Evolutionary conservation across 2,329 filamentous ascomycete species (phyloP).

Genomic region (Fusarium brevicatenulatum): DNA sequence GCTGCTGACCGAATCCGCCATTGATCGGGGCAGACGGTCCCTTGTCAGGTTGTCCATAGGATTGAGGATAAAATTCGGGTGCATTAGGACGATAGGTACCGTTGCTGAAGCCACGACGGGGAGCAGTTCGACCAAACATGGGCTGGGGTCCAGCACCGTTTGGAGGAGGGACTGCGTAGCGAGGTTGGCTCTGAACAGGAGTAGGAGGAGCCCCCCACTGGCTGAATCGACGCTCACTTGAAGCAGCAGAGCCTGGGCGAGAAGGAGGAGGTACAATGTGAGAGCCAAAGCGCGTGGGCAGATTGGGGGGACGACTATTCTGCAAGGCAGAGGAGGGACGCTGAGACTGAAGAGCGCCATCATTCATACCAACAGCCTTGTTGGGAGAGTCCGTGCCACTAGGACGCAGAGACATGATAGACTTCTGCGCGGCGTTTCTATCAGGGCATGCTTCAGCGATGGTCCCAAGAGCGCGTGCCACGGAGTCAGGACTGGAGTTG

Average conservation of each 20-base stretch:
- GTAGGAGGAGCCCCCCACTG: slow-evolving; percentile 42
- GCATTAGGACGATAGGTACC: slow-evolving; percentile 47
- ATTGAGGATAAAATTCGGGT: slow-evolving; percentile 48
- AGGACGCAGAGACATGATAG: slow-evolving; percentile 43
- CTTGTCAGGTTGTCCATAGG: slow-evolving; percentile 38
- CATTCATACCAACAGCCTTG: slow-evolving; percentile 31
- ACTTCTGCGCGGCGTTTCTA: slow-evolving; percentile 42
- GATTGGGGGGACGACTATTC: slow-evolving; percentile 24
- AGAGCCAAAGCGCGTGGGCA: slow-evolving; percentile 48
- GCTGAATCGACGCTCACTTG: slow-evolving; percentile 40
- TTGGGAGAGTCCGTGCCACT: slow-evolving; percentile 18
- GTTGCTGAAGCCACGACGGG: slow-evolving; percentile 47
- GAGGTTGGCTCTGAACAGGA: slow-evolving; percentile 30
- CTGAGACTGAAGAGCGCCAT: slow-evolving; percentile 21
- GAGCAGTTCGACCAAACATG: slow-evolving; percentile 35
- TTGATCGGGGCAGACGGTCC: slow-evolving; percentile 23
- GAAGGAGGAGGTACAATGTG: slow-evolving; percentile 45
- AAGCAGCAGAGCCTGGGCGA: slow-evolving; percentile 42
- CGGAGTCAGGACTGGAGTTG: slow-evolving; percentile 46
- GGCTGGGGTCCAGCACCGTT: slow-evolving; percentile 16
- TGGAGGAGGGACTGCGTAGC: slow-evolving; percentile 24
- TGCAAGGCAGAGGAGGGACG: slow-evolving; percentile 45
- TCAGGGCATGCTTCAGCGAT: slow-evolving; percentile 45
- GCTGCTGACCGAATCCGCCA: slow-evolving; percentile 37
- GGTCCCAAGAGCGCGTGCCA: slow-evolving; percentile 48